Conservation (phyloP, 371 early-diverging fungal genomes). For the Blakeslea trispora region DNA sequence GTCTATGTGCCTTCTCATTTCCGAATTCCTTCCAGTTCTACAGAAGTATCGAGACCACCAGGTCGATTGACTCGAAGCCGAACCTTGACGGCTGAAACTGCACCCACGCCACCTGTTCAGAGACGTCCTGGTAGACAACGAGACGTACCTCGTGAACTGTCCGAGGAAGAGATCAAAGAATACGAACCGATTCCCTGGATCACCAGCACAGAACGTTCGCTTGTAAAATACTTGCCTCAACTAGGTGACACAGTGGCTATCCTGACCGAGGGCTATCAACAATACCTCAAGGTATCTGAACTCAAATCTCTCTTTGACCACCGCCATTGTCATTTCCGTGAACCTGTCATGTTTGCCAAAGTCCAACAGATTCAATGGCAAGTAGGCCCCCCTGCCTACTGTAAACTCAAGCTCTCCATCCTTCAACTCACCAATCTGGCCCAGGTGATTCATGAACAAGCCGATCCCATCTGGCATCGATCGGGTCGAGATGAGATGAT, state of each 20-base stretch:
- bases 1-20: constrained; percentile 5
- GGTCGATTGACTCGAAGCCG: too few relatives aligned
- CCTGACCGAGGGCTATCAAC: constrained; percentile 64
- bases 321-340: constrained; percentile 46
- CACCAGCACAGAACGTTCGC: constrained; percentile 48
- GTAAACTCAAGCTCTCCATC: constrained; percentile 55
- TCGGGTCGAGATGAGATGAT: constrained; percentile 51
- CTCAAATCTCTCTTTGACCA: constrained; percentile 56
- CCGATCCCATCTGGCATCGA: constrained; percentile 41
- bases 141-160: constrained; percentile 28
- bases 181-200: constrained; percentile 67
- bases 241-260: constrained; percentile 66
- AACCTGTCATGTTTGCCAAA: constrained; percentile 62
- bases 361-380: constrained; percentile 61
- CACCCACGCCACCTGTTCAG: neutral
- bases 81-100: neutral
- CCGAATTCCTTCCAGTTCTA: constrained; percentile 11
- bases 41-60: neutral
- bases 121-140: constrained; percentile 29
- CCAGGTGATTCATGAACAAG: constrained; percentile 8
- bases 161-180: constrained; percentile 33
- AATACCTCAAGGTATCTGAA: constrained; percentile 59
- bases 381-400: constrained; percentile 75
- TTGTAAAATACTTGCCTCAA: constrained; percentile 74
- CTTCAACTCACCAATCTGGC: constrained; percentile 37